Percentiles rank a stretch among this genome's conserved stretches.
Evolutionary conservation across 1,139 yeast species (phyloP).

Genomic region (Hemisphaericaspora xylofermentans): DNA sequence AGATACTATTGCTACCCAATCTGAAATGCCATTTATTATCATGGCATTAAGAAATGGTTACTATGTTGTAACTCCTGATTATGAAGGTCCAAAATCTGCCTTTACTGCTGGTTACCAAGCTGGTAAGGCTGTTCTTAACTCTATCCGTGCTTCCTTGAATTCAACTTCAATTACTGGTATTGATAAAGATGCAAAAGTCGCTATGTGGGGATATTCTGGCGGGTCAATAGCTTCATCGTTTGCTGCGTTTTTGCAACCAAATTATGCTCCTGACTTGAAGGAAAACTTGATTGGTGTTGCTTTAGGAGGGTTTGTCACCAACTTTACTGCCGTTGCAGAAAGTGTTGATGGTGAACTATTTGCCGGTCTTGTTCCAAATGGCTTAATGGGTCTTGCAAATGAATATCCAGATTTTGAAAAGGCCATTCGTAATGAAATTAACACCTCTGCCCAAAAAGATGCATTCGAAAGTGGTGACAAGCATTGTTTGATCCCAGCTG

Average conservation of each 20-base stretch:
- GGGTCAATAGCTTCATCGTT: not conserved
- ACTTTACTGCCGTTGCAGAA: not conserved
- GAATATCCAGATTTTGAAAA: not conserved
- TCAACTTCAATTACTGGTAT: not conserved
- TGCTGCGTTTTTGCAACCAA: not conserved
- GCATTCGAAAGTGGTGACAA: not conserved
- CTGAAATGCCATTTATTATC: not conserved
- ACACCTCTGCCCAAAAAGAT: slow-evolving; percentile 1
- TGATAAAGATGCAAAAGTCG: not conserved
- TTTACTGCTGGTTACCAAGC: not conserved
- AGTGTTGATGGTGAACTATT: not conserved
- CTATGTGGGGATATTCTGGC: not conserved
- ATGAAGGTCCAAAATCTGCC: not conserved
- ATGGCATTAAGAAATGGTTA: not conserved
- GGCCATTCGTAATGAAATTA: not conserved
- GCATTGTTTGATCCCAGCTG: slow-evolving; percentile 16
- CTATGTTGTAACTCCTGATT: not conserved
- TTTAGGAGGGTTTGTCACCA: not conserved
- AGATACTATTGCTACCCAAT: not conserved
- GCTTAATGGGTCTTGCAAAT: not conserved
- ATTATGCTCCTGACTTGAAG: not conserved
- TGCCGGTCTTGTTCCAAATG: not conserved
- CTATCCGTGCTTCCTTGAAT: not conserved
- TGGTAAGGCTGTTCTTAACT: not conserved
- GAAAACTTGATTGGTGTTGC: not conserved